A percentile compares a stretch with the other conserved stretches of the same genome.
phyloP scores from a whole-genome alignment of 2,329 filamentous ascomycete species.

The Cladosporium sp. region DNA sequence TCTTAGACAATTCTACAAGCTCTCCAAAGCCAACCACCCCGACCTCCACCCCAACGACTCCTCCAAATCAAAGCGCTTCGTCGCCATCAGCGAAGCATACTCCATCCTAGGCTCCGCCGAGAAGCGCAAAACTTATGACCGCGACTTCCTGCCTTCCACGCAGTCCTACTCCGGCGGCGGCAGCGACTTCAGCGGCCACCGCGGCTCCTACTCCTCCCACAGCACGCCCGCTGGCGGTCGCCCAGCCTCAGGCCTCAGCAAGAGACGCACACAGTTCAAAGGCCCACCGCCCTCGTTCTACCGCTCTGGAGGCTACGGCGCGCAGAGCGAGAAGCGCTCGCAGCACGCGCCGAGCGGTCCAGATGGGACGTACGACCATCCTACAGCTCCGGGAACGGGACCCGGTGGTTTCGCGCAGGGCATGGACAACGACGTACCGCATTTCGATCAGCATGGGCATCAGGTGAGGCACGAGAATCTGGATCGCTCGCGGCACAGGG shows the following conservation, averaged over 20 bases:
- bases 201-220: constrained; percentile 50
- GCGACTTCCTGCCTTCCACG: constrained; percentile 54
- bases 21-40: constrained; percentile 90
- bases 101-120: constrained; percentile 52
- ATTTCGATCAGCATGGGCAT: constrained; percentile 77
- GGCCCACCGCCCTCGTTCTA: constrained; percentile 92
- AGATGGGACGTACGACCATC: constrained; percentile 31
- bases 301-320: constrained; percentile 74
- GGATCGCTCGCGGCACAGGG: constrained; percentile 28
- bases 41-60: constrained; percentile 83
- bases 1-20: constrained; percentile 70
- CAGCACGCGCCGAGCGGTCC: constrained; percentile 39
- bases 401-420: constrained; percentile 61
- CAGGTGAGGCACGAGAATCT: constrained; percentile 69
- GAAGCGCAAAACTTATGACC: constrained; percentile 81
- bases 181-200: constrained; percentile 56
- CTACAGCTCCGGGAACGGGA: constrained; percentile 31
- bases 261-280: constrained; percentile 71
- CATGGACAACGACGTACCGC: constrained; percentile 59
- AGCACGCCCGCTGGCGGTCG: constrained; percentile 64
- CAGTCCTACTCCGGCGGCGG: neutral
- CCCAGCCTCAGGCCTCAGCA: constrained; percentile 76
- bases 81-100: constrained; percentile 44
- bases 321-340: constrained; percentile 59
- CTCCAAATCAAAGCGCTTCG: constrained; percentile 66